Evolutionary conservation across 1,139 yeast genomes (phyloP).

Genomic region (Kodamaea sp.): DNA sequence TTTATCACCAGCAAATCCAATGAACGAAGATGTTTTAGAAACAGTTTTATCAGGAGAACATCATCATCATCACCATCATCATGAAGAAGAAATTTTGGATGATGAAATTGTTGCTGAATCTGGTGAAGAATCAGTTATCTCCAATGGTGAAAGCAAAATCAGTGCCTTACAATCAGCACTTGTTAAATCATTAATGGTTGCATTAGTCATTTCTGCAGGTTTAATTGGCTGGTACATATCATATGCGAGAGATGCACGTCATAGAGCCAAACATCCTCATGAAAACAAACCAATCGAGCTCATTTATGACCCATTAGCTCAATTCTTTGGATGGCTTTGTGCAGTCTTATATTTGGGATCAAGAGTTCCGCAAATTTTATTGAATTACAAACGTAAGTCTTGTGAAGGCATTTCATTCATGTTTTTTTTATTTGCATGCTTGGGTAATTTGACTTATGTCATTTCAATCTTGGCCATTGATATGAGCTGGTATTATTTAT

Average conservation of each 20-base stretch:
- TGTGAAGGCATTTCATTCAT: slow-evolving; percentile 91
- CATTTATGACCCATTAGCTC: slow-evolving; percentile 74
- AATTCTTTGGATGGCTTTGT: slow-evolving; percentile 87
- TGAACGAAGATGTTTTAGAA: slow-evolving; percentile 63
- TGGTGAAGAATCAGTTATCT: slow-evolving; percentile 6
- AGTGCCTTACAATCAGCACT: slow-evolving; percentile 25
- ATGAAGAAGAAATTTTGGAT: slow-evolving; percentile 12
- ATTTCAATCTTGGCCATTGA: slow-evolving; percentile 78
- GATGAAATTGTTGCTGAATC: slow-evolving; percentile 15
- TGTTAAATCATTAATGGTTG: slow-evolving; percentile 62
- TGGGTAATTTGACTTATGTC: slow-evolving; percentile 88
- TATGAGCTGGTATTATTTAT: slow-evolving; percentile 60
- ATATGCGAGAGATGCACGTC: slow-evolving; percentile 35
- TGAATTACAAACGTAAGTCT: slow-evolving; percentile 79
- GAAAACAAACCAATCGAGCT: slow-evolving; percentile 34
- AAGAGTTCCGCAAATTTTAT: slow-evolving; percentile 80
- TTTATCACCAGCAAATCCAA: slow-evolving; percentile 85
- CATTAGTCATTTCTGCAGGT: slow-evolving; percentile 70
- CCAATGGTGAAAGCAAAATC: slow-evolving; percentile 9
- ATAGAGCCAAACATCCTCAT: slow-evolving; percentile 28
- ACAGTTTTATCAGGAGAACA: slow-evolving; percentile 47
- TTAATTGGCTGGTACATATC: slow-evolving; percentile 83
- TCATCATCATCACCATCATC: slow-evolving; percentile 13
- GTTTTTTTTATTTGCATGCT: slow-evolving; percentile 88
- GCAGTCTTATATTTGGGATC: slow-evolving; percentile 84